phyloP scores from a whole-genome alignment of 2,329 filamentous ascomycete genomes.

The Cercospora sojina region DNA sequence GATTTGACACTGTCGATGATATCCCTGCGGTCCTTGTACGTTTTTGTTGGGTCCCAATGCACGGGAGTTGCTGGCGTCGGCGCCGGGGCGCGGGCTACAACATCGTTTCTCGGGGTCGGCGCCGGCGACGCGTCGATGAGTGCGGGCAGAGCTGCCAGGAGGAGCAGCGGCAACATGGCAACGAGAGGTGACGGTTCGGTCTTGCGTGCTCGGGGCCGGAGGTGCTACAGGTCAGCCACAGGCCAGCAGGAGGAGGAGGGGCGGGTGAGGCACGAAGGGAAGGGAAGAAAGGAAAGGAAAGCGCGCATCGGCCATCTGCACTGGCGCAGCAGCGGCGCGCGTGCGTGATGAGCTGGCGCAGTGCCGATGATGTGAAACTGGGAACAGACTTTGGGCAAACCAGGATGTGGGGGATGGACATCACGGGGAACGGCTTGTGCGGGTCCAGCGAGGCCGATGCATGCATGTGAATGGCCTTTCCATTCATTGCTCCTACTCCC shows the following conservation, averaged over 20 bases:
- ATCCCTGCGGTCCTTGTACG: constrained; percentile 47
- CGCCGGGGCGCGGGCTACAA: constrained; percentile 41
- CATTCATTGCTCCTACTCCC: neutral
- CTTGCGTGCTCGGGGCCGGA: neutral
- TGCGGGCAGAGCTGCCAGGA: constrained; percentile 32
- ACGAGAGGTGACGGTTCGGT: neutral
- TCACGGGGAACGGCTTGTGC: neutral
- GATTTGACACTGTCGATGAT: constrained; percentile 53
- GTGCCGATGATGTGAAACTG: neutral
- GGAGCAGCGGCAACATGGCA: constrained; percentile 24
- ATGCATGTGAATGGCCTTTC: neutral
- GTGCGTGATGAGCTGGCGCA: neutral
- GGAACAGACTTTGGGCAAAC: neutral
- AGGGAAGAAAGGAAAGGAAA: too few relatives aligned
- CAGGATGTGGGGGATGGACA: neutral
- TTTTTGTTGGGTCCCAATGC: constrained; percentile 43
- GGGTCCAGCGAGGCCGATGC: neutral
- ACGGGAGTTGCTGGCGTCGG: constrained; percentile 50
- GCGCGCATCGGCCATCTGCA: neutral
- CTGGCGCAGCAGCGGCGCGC: neutral
- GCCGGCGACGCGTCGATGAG: constrained; percentile 31
- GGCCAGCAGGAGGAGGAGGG: too few relatives aligned
- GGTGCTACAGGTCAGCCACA: neutral
- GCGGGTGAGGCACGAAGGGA: too few relatives aligned
- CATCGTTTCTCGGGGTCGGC: constrained; percentile 19